Base-by-base conservation (phyloP, 2,329 filamentous ascomycete species). In the Grosmannia clavigera region DNA sequence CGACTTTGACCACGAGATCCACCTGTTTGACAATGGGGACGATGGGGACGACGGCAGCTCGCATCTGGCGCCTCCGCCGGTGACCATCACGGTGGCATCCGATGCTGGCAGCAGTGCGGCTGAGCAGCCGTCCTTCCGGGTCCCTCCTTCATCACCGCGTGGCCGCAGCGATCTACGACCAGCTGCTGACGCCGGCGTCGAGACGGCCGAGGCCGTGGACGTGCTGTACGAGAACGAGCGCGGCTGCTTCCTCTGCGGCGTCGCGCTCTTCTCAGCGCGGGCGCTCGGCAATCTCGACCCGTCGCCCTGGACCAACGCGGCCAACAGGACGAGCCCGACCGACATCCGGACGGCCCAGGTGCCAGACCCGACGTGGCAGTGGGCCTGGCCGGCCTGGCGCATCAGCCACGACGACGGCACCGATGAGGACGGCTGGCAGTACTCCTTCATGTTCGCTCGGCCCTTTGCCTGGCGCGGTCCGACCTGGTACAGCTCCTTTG, bases 171-270 rank as follows among this genome's bases (percentile, higher is more conserved):
- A 35, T 9, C 16, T n/a, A 19, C 43, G 19, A 3, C 19, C 14
- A 6, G 40, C 2, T 3, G 40, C 1, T 16, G 43, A 7, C 3
- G 3, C 16, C 16, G 19, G 43, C 19, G 43, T n/a, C 16, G 43
- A n/a, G 43, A 33, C 27, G 12, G 33, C 31, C 19, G 57, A 58
- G 48, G 85, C 82, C 33, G 84, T 97, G 62, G 94, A 99, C 64
- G 82, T 97, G 5, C 78, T 99, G 0, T 97, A 95, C 72, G 94
- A 99, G 71, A 99, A 99, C 69, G 89, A 99, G 74, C 83, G 94
- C 61, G 94, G 94, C 12, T 85, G 84, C 48, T 95, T 96, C 69
- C 78, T 95, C 63, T 97, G 92, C 67, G 92, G 94, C 33, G 81
- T 91, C 14, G 86, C 92, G 0, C 80, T 95, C n/a, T 99, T 96